Percentiles rank a stretch among this genome's conserved stretches.
Evolutionary conservation across 2,329 filamentous ascomycete genomes (phyloP).

Genomic region (Orbilia brochopaga): DNA sequence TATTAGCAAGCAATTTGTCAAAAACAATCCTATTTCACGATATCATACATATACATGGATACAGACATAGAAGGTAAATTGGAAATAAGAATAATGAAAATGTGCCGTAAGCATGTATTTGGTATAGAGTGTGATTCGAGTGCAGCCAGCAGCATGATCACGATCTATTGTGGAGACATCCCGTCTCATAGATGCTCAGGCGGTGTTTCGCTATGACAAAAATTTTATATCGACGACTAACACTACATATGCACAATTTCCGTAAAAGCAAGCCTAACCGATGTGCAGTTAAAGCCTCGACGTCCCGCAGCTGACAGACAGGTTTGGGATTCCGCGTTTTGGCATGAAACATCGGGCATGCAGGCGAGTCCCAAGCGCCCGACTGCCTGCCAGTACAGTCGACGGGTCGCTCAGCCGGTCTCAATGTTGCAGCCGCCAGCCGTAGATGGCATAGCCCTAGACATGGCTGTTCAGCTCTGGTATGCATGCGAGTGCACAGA

Average conservation of each 20-base stretch:
- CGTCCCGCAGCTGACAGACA: constrained; percentile 1
- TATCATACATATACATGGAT: no score
- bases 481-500: no score
- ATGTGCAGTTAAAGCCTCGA: constrained; percentile 1
- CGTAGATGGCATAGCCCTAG: no score
- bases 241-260: constrained; percentile 1
- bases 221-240: background rate
- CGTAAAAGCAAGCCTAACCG: background rate
- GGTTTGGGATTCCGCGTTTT: constrained; percentile 1
- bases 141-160: no score
- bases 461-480: no score
- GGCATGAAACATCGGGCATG: constrained; percentile 28
- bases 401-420: no score
- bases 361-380: constrained; percentile 32
- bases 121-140: no score
- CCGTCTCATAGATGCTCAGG: constrained; percentile 16
- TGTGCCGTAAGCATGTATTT: no score
- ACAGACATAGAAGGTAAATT: no score
- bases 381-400: background rate
- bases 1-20: constrained; percentile 14
- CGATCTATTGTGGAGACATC: no score
- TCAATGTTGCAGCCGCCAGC: no score
- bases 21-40: background rate
- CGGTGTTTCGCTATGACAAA: constrained; percentile 27
- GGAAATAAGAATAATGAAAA: no score